Evolutionary conservation across 2,329 filamentous ascomycete genomes (phyloP), one percentile per base, ranked within the genome.

Genomic region (Emericellopsis cladophorae): DNA sequence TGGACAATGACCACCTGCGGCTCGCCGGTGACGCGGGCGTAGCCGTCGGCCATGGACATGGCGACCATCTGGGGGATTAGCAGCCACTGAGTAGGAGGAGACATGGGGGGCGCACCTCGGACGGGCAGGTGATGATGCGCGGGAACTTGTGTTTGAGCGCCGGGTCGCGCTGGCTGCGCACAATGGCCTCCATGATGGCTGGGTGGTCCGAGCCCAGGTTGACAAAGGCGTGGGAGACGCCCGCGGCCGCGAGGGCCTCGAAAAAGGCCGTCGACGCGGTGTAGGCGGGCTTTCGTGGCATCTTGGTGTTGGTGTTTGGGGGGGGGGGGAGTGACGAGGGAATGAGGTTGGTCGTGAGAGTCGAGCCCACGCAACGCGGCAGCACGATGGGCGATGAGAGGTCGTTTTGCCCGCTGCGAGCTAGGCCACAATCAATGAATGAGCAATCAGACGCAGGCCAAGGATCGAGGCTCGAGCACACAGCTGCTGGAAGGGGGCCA

Each of bases 1-100:
- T 89, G 84, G 2, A 89, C 74, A 46, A 89, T 81, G 11, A 89
- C 84, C 44, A 76, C 81, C 59, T 89, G 84, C 0, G 83, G 81
- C 49, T 82, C 75, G 40, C 76, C 75, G 6, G 79, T 85, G 31
- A 84, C 59, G 24, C 82, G 72, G 31, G 84, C 83, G 53, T 84
- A 88, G 40, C 84, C 84, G 56, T 90, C 84, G 12, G 84, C 84
- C 80, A 87, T 85, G 44, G 83, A 89, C 51, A 90, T 72, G 22
- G 84, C 84, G 7, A 89, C 84, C 83, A 89, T 89, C 78, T 86
- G 46, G 16, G 10, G 15, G 7, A 8, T 32, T 14, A 16, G 32
- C 18, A 37, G 26, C 24, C 10, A 26, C 24, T 6, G 10, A 10
- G 24, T 7, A 26, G 24, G 14, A 35, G 31, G 40, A 29, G 39